Evolutionary conservation across 2,329 filamentous ascomycete genomes (phyloP).

Genomic region (Ophiostoma ips): DNA sequence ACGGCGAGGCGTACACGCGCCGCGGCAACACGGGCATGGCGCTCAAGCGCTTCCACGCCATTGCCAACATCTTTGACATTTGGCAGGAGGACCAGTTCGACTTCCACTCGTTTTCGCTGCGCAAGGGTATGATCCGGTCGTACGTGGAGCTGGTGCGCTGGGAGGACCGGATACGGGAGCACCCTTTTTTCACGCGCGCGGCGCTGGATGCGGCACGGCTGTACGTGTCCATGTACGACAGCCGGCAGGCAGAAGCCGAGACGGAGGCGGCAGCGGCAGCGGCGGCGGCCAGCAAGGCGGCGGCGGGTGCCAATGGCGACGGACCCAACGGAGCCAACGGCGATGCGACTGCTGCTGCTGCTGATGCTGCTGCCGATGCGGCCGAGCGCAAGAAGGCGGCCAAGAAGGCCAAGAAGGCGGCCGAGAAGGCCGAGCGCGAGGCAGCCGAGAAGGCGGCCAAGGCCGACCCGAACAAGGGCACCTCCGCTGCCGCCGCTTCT

Average conservation of each 20-base stretch:
- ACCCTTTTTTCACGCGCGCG: slow-evolving; percentile 81
- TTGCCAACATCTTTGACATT: slow-evolving; percentile 86
- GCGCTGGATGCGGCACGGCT: slow-evolving; percentile 69
- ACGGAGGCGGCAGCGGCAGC: slow-evolving; percentile 34
- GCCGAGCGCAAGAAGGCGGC: slow-evolving; percentile 22
- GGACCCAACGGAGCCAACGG: neutral
- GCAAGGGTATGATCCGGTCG: slow-evolving; percentile 87
- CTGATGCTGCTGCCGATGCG: slow-evolving; percentile 31
- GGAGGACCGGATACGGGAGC: slow-evolving; percentile 83
- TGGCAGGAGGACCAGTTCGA: slow-evolving; percentile 99
- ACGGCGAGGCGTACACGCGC: slow-evolving; percentile 76
- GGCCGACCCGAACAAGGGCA: slow-evolving; percentile 70
- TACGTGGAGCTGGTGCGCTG: slow-evolving; percentile 95
- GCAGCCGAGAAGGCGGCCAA: slow-evolving; percentile 69
- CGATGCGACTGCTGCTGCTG: slow-evolving; percentile 38
- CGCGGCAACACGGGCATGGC: slow-evolving; percentile 73
- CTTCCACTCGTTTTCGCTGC: slow-evolving; percentile 94
- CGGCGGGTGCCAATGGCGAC: neutral
- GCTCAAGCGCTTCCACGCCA: slow-evolving; percentile 77
- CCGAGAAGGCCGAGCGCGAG: slow-evolving; percentile 82
- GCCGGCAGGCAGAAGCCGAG: slow-evolving; percentile 28
- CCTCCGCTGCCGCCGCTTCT: slow-evolving; percentile 17
- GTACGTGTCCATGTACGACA: slow-evolving; percentile 67
- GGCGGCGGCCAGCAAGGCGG: slow-evolving; percentile 46
- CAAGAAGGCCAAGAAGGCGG: slow-evolving; percentile 56